Evolutionary conservation across 2,329 filamentous ascomycete species (phyloP).

Genomic region (Penicillium italicum): DNA sequence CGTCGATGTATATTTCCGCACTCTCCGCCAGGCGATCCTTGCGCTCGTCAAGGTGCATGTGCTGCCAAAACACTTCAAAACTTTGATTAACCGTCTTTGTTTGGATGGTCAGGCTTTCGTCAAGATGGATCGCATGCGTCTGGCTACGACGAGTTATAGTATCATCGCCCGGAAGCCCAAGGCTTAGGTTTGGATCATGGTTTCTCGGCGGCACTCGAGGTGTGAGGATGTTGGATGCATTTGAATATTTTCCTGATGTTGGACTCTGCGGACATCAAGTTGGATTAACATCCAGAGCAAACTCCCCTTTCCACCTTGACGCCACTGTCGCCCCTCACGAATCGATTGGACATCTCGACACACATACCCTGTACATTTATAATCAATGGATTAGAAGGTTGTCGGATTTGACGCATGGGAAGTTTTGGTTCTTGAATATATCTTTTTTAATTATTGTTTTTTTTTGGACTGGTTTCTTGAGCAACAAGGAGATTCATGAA

Average conservation of each 20-base stretch:
- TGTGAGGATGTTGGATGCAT: neutral
- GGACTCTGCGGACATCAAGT: neutral
- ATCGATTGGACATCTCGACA: neutral
- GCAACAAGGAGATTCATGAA: neutral
- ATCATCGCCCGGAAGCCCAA: slow-evolving; percentile 50
- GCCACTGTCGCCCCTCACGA: neutral
- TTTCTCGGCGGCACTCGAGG: neutral
- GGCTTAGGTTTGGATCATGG: neutral
- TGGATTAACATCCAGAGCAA: neutral
- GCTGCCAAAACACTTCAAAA: slow-evolving; percentile 52
- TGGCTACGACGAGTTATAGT: slow-evolving; percentile 53
- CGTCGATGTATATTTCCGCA: slow-evolving; percentile 54
- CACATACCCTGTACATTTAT: slow-evolving; percentile 1
- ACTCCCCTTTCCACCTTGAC: neutral
- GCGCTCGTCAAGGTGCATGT: slow-evolving; percentile 48
- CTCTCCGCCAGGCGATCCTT: slow-evolving; percentile 49
- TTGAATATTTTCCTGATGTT: neutral
- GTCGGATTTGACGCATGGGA: neutral
- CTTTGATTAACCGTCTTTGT: slow-evolving; percentile 52
- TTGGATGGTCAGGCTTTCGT: slow-evolving; percentile 54
- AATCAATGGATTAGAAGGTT: neutral
- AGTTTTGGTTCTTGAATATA: neutral
- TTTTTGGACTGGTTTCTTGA: neutral
- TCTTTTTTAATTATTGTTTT: neutral
- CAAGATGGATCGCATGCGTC: slow-evolving; percentile 54